Percentiles rank a stretch among this genome's conserved stretches.
Evolutionary conservation across 805 yeast species (phyloP).

Genomic region (Candida maesae): DNA sequence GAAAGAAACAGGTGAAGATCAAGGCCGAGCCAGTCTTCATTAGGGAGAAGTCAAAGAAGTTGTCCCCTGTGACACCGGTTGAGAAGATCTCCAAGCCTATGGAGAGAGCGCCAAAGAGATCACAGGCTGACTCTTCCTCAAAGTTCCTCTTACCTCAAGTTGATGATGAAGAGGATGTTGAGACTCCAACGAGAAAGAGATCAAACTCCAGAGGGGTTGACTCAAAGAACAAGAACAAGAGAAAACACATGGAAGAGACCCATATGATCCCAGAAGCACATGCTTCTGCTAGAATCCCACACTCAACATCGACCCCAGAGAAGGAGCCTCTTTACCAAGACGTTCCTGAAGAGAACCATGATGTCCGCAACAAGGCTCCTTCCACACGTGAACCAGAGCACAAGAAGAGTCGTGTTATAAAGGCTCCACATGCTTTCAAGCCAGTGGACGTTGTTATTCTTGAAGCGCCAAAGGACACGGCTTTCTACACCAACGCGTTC

Average conservation of each 20-base stretch:
- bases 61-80: conserved; percentile 18
- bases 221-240: conserved; percentile 5
- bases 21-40: conserved; percentile 15
- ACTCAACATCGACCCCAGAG: conserved; percentile 9
- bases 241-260: neutral
- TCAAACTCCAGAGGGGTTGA: conserved; percentile 1
- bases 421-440: neutral
- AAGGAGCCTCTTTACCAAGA: no score
- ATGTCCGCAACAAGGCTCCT: no score
- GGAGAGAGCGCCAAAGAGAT: conserved; percentile 8
- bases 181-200: conserved; percentile 19
- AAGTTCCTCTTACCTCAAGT: conserved; percentile 21
- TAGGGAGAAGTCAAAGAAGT: neutral
- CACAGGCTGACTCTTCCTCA: conserved; percentile 14
- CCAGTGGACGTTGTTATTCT: conserved; percentile 13
- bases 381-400: no score
- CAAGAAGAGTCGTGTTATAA: neutral
- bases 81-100: conserved; percentile 13
- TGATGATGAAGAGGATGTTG: conserved; percentile 6
- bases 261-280: neutral
- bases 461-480: conserved; percentile 5
- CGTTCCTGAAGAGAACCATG: no score
- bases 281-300: neutral
- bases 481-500: conserved; percentile 17
- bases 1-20: conserved; percentile 22